Percentiles rank a stretch among this genome's conserved stretches.
phyloP scores from a whole-genome alignment of 2,329 filamentous ascomycete species.

The Corynespora cassiicola region DNA sequence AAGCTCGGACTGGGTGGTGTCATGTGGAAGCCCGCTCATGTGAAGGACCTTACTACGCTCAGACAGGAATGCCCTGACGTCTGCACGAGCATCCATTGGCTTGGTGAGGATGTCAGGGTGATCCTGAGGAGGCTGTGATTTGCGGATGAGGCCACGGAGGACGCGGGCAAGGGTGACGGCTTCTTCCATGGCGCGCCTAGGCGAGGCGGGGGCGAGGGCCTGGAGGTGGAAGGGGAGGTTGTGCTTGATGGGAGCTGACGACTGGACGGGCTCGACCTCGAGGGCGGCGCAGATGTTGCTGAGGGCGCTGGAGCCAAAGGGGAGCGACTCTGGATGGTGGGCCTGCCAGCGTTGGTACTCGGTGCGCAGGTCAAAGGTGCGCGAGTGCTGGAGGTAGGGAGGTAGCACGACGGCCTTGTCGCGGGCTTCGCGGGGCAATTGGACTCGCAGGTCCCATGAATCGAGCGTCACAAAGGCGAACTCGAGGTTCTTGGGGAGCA shows the following conservation, averaged over 20 bases:
- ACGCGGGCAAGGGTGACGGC: conserved; percentile 93
- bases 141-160: conserved; percentile 88
- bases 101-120: conserved; percentile 94
- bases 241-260: conserved; percentile 97
- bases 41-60: conserved; percentile 98
- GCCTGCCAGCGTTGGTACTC: conserved; percentile 99
- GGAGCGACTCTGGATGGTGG: conserved; percentile 95
- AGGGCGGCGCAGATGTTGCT: conserved; percentile 98
- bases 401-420: conserved; percentile 98
- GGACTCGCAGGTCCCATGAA: conserved; percentile 97
- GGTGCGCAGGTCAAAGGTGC: conserved; percentile 94
- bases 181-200: conserved; percentile 96
- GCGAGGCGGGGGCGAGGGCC: conserved; percentile 91
- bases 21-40: conserved; percentile 95
- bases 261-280: conserved; percentile 96
- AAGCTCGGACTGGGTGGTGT: conserved; percentile 97
- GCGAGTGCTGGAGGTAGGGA: conserved; percentile 95
- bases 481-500: conserved; percentile 88
- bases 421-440: conserved; percentile 94
- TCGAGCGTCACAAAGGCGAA: conserved; percentile 99
- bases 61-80: conserved; percentile 93
- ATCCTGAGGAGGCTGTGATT: conserved; percentile 92
- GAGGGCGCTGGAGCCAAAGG: conserved; percentile 93
- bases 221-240: conserved; percentile 98
- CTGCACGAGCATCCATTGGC: conserved; percentile 95